Evolutionary conservation across 1,284 basidiomycete species (phyloP).

Genomic region (Wallemia ichthyophaga): DNA sequence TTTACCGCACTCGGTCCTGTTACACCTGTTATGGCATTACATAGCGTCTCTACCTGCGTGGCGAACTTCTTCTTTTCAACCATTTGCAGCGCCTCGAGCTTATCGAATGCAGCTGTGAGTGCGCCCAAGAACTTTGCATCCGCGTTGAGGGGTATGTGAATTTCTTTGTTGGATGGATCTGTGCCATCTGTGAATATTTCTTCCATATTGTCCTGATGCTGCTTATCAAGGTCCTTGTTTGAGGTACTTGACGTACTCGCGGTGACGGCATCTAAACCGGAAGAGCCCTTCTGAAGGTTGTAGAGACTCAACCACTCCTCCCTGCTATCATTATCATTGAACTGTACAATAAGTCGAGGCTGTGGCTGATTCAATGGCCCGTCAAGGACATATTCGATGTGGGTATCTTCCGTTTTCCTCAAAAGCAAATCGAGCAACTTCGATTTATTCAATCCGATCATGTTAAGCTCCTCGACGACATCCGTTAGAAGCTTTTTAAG

Average conservation of each 20-base stretch:
- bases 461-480: not conserved
- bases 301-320: not conserved
- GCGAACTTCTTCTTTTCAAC: slow-evolving; percentile 34
- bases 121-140: slow-evolving; percentile 35
- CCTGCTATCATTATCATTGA: not conserved
- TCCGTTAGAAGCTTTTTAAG: not conserved
- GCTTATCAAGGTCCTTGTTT: not conserved
- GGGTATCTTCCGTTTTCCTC: not conserved
- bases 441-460: not conserved
- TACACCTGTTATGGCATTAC: slow-evolving; percentile 26
- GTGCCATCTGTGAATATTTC: not conserved
- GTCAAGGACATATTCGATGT: not conserved
- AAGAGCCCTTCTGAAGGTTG: not conserved
- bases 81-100: slow-evolving; percentile 33
- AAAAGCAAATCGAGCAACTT: not conserved
- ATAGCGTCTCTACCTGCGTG: slow-evolving; percentile 28
- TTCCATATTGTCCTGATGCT: not conserved
- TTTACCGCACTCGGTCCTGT: slow-evolving; percentile 29
- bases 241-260: not conserved
- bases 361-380: not conserved
- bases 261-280: not conserved
- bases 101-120: slow-evolving; percentile 36
- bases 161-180: not conserved
- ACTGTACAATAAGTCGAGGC: not conserved
- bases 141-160: not conserved